Conservation (phyloP, 305 asterid species). For the Stenogyne calaminthoides region DNA sequence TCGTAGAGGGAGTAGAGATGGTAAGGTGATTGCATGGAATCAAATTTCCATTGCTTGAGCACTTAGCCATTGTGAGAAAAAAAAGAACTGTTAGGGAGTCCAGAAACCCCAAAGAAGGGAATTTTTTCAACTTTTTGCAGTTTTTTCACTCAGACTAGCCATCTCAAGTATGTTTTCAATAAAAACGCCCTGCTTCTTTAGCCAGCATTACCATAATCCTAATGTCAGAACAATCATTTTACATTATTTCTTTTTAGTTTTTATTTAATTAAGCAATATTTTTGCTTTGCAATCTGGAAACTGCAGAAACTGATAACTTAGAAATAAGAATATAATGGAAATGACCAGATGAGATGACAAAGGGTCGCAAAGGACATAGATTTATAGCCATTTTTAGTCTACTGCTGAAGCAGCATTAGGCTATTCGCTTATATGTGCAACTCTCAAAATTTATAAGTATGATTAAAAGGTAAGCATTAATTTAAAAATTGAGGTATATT, state of each 20-base stretch:
- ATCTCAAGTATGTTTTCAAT: neutral
- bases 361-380: neutral
- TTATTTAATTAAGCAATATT: neutral
- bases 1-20: neutral
- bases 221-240: neutral
- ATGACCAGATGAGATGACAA: slow-evolving; percentile 17
- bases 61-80: neutral
- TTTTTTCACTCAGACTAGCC: neutral
- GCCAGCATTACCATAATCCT: slow-evolving; percentile 11
- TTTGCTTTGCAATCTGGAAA: neutral
- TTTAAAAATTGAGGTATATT: slow-evolving; percentile 15
- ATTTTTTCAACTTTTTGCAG: neutral
- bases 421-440: neutral
- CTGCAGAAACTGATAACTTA: neutral
- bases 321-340: neutral
- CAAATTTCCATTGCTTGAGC: slow-evolving; percentile 9
- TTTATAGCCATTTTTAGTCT: slow-evolving; percentile 8
- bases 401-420: slow-evolving; percentile 22
- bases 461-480: neutral
- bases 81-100: neutral
- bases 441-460: neutral
- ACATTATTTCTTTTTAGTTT: neutral
- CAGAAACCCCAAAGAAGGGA: neutral
- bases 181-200: slow-evolving; percentile 12
- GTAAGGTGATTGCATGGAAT: neutral